Conservation (phyloP, 176 grass and related monocot genomes). For the Miscanthus lutarioriparius region DNA sequence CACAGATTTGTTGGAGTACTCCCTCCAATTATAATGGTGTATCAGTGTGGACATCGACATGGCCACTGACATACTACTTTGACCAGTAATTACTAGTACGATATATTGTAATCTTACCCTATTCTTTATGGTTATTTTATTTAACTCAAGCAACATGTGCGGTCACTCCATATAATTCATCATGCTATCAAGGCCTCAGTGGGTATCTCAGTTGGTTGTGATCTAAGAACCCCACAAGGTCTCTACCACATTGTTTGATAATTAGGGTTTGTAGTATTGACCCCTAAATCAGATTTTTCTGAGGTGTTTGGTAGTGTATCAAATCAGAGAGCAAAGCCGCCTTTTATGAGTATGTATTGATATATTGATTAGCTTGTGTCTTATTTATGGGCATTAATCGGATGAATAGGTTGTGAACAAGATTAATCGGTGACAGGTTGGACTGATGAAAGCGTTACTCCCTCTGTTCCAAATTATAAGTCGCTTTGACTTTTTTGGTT, state of each 20-base stretch:
- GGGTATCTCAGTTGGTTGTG: not conserved
- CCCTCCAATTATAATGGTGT: not conserved
- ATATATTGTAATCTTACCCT: not conserved
- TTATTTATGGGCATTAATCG: not conserved
- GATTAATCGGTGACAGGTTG: constrained; percentile 13
- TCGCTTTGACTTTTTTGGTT: too few relatives aligned
- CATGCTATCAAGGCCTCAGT: too few relatives aligned
- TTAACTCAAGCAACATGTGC: not conserved
- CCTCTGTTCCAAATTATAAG: too few relatives aligned
- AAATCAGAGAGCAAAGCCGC: not conserved
- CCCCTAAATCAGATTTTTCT: not conserved
- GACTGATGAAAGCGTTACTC: not conserved
- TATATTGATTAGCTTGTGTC: not conserved
- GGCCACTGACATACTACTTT: not conserved
- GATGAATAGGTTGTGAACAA: not conserved
- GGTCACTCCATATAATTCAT: not conserved
- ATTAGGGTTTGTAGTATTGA: not conserved
- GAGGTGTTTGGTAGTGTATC: not conserved
- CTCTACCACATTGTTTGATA: not conserved
- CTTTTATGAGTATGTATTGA: not conserved
- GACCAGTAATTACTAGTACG: not conserved
- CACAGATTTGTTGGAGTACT: not conserved
- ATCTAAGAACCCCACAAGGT: not conserved
- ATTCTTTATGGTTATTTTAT: not conserved
- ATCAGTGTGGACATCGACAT: not conserved